A percentile compares a stretch with the other conserved stretches of the same genome.
These are phyloP conservation scores for Oryza longistaminata DNA, from an alignment of 176 grass and related monocot species.

Conservation along the genomic window DNA sequence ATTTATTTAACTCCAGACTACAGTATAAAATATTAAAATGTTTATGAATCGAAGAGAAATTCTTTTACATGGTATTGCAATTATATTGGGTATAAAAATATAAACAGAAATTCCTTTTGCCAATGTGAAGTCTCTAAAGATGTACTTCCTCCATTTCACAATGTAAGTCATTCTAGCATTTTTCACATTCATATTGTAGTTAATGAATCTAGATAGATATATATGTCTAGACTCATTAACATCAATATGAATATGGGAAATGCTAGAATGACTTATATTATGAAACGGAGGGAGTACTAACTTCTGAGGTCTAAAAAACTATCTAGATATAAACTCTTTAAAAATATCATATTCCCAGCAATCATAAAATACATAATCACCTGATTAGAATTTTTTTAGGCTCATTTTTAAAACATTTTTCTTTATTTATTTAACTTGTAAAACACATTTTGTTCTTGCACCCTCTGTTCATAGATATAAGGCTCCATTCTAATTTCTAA, in stretches of 20 bases:
- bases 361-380: neutral
- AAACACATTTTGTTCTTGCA: neutral
- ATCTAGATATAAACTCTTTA: neutral
- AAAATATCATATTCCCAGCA: neutral
- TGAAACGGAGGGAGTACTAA: no score
- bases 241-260: no score
- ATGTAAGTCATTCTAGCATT: no score
- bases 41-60: neutral
- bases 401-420: neutral
- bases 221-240: no score
- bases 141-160: no score
- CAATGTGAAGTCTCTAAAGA: neutral
- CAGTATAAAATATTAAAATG: neutral
- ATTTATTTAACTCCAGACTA: neutral
- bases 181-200: no score
- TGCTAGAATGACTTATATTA: no score
- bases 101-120: neutral
- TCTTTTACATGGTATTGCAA: constrained; percentile 7
- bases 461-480: neutral
- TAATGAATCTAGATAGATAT: no score
- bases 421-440: neutral
- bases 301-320: neutral
- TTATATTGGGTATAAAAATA: neutral
- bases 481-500: no score
- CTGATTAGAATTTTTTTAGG: neutral